Conservation (phyloP, 495 filamentous ascomycete species). For the Oidiodendron maius region DNA sequence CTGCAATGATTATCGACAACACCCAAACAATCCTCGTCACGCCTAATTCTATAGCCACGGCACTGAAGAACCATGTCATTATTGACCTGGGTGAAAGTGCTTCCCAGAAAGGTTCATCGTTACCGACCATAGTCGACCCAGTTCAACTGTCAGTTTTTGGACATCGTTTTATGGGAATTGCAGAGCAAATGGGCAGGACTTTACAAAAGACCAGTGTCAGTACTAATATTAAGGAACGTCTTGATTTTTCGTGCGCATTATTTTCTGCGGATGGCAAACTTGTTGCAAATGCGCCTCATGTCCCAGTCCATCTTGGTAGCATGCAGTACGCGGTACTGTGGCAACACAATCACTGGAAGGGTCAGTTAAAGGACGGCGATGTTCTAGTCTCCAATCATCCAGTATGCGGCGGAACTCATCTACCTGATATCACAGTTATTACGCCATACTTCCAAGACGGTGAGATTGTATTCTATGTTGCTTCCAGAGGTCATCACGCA, state of each 20-base stretch:
- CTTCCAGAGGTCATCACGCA: conserved; percentile 27
- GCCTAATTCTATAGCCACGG: conserved; percentile 17
- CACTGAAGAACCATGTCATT: conserved; percentile 18
- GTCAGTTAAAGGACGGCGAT: conserved; percentile 19
- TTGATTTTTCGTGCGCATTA: conserved; percentile 38
- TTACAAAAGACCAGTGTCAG: conserved; percentile 35
- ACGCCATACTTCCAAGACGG: conserved; percentile 21
- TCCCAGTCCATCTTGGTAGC: conserved; percentile 19
- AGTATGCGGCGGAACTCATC: conserved; percentile 22
- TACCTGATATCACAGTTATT: conserved; percentile 25
- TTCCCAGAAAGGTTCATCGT: too few relatives aligned
- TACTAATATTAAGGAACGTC: conserved; percentile 38
- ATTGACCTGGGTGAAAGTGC: too few relatives aligned
- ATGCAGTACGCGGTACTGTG: conserved; percentile 23
- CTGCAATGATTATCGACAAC: conserved; percentile 23
- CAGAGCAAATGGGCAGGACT: conserved; percentile 39
- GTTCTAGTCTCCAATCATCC: conserved; percentile 23
- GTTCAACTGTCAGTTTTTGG: not conserved
- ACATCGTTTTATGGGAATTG: conserved; percentile 27
- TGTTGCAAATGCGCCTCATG: conserved; percentile 35
- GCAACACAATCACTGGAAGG: conserved; percentile 12
- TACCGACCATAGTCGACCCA: not conserved
- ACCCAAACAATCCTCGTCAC: conserved; percentile 24
- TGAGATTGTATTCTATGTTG: conserved; percentile 26
- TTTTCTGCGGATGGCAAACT: conserved; percentile 35